A percentile compares a stretch with the other conserved stretches of the same genome.
These are phyloP conservation scores for Aspergillus sparsus DNA, from an alignment of 495 filamentous ascomycete genomes.

Conservation along the genomic window DNA sequence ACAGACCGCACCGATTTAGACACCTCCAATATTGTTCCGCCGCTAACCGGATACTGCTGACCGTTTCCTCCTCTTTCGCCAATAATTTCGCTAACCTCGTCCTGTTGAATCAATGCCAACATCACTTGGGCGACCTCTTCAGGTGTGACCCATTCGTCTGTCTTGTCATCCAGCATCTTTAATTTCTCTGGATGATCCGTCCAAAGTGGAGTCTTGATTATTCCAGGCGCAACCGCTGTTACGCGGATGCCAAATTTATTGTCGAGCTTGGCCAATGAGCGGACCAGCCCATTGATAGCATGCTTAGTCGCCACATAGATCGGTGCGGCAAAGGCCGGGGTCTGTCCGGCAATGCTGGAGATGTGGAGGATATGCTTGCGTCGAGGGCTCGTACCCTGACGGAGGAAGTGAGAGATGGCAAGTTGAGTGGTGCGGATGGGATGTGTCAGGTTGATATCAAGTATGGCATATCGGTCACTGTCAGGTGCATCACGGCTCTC, in stretches of 20 bases:
- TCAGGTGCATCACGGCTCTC: conserved; percentile 50
- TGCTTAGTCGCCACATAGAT: conserved; percentile 66
- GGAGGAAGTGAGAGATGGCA: conserved; percentile 59
- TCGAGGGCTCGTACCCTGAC: conserved; percentile 32
- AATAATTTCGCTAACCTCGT: conserved; percentile 44
- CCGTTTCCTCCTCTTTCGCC: conserved; percentile 40
- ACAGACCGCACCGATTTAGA: conserved; percentile 57
- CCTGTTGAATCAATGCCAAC: conserved; percentile 58
- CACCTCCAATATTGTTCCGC: conserved; percentile 62
- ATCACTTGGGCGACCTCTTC: conserved; percentile 68
- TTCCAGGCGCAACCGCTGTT: conserved; percentile 65
- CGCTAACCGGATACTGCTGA: conserved; percentile 36
- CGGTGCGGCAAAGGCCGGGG: conserved; percentile 46
- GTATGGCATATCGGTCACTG: conserved; percentile 52
- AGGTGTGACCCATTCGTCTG: conserved; percentile 61
- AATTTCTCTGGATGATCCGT: conserved; percentile 68
- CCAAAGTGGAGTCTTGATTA: conserved; percentile 70
- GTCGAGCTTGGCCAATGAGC: conserved; percentile 53
- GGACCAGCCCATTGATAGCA: conserved; percentile 62
- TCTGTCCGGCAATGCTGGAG: conserved; percentile 64
- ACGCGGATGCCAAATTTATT: conserved; percentile 57
- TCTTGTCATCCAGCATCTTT: conserved; percentile 49
- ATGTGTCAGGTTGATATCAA: conserved; percentile 71
- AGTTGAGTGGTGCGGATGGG: conserved; percentile 68
- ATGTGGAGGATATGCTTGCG: conserved; percentile 60